Evolutionary conservation across 331 rosid genomes (phyloP).

Genomic region (Erythrophleum ivorense): DNA sequence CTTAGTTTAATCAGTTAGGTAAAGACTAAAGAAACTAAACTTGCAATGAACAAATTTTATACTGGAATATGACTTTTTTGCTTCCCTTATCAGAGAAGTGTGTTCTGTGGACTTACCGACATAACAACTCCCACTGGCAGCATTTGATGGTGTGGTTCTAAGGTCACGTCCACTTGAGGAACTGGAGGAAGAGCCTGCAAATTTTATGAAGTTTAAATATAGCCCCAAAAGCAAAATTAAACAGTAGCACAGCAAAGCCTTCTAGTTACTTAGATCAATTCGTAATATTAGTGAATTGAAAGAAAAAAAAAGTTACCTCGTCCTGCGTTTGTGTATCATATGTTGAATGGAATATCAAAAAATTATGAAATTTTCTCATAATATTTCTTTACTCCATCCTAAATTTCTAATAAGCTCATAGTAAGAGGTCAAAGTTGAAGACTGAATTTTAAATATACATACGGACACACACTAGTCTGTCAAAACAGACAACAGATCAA

Average conservation of each 20-base stretch:
- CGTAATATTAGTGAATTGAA: background rate
- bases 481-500: constrained; percentile 1
- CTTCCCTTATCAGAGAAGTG: constrained; percentile 13
- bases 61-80: constrained; percentile 5
- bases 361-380: constrained; percentile 10
- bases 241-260: background rate
- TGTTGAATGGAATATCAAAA: constrained; percentile 3
- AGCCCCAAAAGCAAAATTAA: constrained; percentile 28
- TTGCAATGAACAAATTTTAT: constrained; percentile 1
- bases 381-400: background rate
- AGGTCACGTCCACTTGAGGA: constrained; percentile 63
- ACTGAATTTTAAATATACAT: background rate
- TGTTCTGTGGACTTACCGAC: constrained; percentile 60
- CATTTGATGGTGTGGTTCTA: constrained; percentile 70
- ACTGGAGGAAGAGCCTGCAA: constrained; percentile 69
- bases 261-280: background rate
- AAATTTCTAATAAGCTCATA: background rate
- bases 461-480: background rate
- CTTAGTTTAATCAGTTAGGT: background rate
- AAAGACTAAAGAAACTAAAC: constrained; percentile 17
- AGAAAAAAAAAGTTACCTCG: background rate
- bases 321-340: background rate
- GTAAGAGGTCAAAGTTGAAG: constrained; percentile 13
- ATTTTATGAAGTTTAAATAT: constrained; percentile 36
- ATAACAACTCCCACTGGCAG: constrained; percentile 69